A percentile compares a stretch with the other conserved stretches of the same genome.
Evolutionary conservation across 306 rosid genomes (phyloP).

Genomic region (Gillenia trifoliata): DNA sequence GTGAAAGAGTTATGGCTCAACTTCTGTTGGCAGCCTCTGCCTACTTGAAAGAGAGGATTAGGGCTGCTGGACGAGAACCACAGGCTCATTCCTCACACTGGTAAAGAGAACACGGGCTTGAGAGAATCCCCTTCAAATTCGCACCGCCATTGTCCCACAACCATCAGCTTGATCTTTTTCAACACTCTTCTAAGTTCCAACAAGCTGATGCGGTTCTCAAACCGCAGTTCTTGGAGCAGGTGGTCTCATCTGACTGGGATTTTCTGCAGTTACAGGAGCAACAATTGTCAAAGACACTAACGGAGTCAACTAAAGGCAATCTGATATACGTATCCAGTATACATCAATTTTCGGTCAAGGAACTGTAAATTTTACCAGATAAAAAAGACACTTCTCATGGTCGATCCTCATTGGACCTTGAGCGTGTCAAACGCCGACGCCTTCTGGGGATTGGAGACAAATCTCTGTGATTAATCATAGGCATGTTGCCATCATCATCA

Average conservation of each 20-base stretch:
- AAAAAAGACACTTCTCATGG: slow-evolving; percentile 26
- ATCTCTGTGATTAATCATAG: slow-evolving; percentile 39
- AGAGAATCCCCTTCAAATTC: neutral
- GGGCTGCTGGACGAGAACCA: neutral
- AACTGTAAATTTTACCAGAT: slow-evolving; percentile 47
- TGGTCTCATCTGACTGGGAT: slow-evolving; percentile 5
- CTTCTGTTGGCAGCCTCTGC: neutral
- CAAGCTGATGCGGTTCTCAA: slow-evolving; percentile 19
- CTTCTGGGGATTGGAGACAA: slow-evolving; percentile 66
- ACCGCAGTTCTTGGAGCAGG: slow-evolving; percentile 18
- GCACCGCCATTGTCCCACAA: neutral
- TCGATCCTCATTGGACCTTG: slow-evolving; percentile 63
- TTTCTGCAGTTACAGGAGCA: slow-evolving; percentile 33
- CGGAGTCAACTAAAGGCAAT: slow-evolving; percentile 29
- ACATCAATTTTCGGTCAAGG: slow-evolving; percentile 14
- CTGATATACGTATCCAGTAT: slow-evolving; percentile 24
- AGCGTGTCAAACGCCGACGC: slow-evolving; percentile 56
- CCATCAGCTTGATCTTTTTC: neutral
- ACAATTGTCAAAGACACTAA: slow-evolving; percentile 38
- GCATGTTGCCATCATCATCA: slow-evolving; percentile 30
- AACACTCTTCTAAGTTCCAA: neutral
- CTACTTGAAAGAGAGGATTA: neutral
- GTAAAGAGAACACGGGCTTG: neutral
- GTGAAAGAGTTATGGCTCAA: neutral
- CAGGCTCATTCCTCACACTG: neutral